phyloP scores from a whole-genome alignment of 139 green algal genomes.

The Trebouxia sp. region DNA sequence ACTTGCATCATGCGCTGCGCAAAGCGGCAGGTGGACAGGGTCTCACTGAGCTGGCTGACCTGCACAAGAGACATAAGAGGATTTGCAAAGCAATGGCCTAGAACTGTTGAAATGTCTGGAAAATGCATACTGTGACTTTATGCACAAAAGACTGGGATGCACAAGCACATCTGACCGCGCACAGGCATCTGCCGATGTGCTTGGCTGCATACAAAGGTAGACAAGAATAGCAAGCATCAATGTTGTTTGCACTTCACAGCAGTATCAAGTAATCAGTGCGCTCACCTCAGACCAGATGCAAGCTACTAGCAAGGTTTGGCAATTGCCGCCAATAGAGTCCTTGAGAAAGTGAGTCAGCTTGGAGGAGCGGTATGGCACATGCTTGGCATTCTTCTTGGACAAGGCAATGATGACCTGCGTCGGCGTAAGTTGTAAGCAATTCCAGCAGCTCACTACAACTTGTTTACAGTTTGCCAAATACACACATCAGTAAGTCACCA shows the following conservation, averaged over 20 bases:
- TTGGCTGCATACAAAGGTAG: no score
- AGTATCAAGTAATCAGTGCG: background rate
- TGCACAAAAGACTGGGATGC: background rate
- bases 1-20: slow-evolving; percentile 72
- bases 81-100: background rate
- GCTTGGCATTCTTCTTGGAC: slow-evolving; percentile 25
- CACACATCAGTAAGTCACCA: no score
- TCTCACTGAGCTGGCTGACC: slow-evolving; percentile 63
- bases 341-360: slow-evolving; percentile 95
- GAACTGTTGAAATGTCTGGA: background rate
- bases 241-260: no score
- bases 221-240: no score
- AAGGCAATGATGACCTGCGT: slow-evolving; percentile 35
- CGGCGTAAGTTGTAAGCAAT: background rate
- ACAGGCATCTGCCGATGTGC: background rate
- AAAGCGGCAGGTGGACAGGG: slow-evolving; percentile 77
- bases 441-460: background rate
- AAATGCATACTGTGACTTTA: background rate
- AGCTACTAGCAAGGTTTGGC: slow-evolving; percentile 48
- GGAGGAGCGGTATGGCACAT: slow-evolving; percentile 63
- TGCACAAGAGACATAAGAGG: background rate
- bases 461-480: no score
- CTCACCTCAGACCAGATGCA: slow-evolving; percentile 44
- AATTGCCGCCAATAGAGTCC: slow-evolving; percentile 57
- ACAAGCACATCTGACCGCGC: background rate